phyloP scores from a whole-genome alignment of 257 asterid genomes.

The Apocynum venetum region DNA sequence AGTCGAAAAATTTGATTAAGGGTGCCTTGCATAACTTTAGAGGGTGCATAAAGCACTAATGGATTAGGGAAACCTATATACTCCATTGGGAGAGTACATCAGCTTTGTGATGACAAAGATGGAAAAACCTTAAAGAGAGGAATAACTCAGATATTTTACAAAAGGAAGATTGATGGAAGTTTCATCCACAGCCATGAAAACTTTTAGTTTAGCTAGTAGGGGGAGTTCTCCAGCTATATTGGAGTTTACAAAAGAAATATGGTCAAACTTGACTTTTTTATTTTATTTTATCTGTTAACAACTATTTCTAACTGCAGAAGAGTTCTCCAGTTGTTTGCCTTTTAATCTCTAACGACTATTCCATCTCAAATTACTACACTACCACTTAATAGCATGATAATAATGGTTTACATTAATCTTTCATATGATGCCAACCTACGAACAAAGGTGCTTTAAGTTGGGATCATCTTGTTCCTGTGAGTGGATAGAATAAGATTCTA shows the following conservation, averaged over 20 bases:
- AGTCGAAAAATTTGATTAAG: not conserved
- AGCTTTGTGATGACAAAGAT: not conserved
- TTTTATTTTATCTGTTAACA: not conserved
- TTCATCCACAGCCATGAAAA: not conserved
- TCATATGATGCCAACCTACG: not conserved
- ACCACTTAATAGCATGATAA: not conserved
- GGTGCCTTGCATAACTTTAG: not conserved
- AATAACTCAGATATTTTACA: not conserved
- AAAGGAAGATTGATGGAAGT: not conserved
- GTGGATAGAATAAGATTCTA: not conserved
- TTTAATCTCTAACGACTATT: not conserved
- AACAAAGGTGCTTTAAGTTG: not conserved
- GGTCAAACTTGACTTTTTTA: not conserved
- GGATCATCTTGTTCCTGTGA: not conserved
- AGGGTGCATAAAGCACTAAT: not conserved
- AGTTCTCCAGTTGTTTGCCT: not conserved
- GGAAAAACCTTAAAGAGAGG: not conserved
- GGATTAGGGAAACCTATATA: not conserved
- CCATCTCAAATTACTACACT: not conserved
- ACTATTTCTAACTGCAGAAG: not conserved
- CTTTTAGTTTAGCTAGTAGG: not conserved
- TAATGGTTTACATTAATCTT: not conserved
- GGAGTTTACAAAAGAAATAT: not conserved
- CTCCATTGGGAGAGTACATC: not conserved
- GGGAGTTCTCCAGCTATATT: not conserved